Base-by-base conservation (phyloP, 176 grass and related monocot genomes). In the Oryza nivara region DNA sequence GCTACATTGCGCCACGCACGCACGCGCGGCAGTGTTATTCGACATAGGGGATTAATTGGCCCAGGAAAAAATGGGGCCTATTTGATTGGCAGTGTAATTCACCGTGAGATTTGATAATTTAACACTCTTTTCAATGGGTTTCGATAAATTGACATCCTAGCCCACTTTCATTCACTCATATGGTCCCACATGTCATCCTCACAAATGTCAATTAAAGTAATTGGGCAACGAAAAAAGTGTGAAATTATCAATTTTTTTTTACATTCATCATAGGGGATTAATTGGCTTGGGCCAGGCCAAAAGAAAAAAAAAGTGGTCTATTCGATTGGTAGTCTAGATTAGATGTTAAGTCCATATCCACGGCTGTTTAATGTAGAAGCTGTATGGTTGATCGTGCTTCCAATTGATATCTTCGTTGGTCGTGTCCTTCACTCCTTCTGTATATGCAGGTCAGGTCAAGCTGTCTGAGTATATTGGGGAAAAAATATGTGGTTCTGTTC, bases 401-500 rank as follows among this genome's bases (percentile, higher is more conserved):
- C 63, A 6, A 44, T 17, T 78, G 61, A 35, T 75, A 16, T 6
- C 7, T 28, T 36, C 26, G 11, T 17, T 76, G 20, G 40, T 26
- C 19, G 14, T 25, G n/a, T 11, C n/a, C 1, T 32, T 32, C 30
- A 32, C 30, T 32, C 30, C 30, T 67, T 36, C 8, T 26, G 20
- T 56, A 9, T 30, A 20, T 88, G 67, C 86, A 95, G 88, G 93
- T 95, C 86, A 95, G 88, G 93, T 95, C 82, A 95, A 92, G 75
- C 79, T 95, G 4, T 90, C 86, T 70, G 88, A 95, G 70, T 95
- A 90, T 72, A 88, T 90, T 11, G 90, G 93, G 93, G 65, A 92
- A 92, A 75, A 95, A 95, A 72, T 95, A 92, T 15, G 88, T 92
- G 63, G 84, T 92, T 84, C 52, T 95, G 17, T 95, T 92, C 82